These are phyloP conservation scores for Pisolithus marmoratus DNA, from an alignment of 768 basidiomycete genomes.

Conservation along the genomic window DNA sequence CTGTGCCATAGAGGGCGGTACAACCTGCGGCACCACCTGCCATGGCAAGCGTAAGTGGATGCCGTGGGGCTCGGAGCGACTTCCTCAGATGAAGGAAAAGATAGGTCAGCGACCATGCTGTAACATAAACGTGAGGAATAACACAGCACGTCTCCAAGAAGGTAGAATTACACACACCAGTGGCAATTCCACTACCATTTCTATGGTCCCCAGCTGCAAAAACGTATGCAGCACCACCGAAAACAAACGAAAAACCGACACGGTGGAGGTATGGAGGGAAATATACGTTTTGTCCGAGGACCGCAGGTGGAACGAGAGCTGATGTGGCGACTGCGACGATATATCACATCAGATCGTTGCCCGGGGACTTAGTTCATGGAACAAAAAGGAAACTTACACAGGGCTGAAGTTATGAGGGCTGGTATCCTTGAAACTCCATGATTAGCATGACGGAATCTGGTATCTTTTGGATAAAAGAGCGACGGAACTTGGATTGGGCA, in stretches of 20 bases:
- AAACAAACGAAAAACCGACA: slow-evolving; percentile 38
- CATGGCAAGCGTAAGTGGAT: slow-evolving; percentile 30
- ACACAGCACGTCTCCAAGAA: not conserved
- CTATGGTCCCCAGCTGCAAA: slow-evolving; percentile 31
- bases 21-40: slow-evolving; percentile 19
- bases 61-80: slow-evolving; percentile 26
- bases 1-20: slow-evolving; percentile 4
- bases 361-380: not conserved
- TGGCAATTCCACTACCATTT: slow-evolving; percentile 43
- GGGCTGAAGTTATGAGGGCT: slow-evolving; percentile 26
- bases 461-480: not conserved
- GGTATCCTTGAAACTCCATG: slow-evolving; percentile 18
- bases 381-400: slow-evolving; percentile 28
- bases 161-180: slow-evolving; percentile 9
- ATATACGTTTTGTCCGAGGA: slow-evolving; percentile 19
- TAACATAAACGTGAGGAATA: not conserved
- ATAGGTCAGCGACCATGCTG: too few species aligned
- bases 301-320: too few species aligned
- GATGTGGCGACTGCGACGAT: slow-evolving; percentile 30
- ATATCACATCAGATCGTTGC: not conserved
- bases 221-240: too few species aligned
- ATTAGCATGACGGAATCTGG: slow-evolving; percentile 10
- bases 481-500: slow-evolving; percentile 27
- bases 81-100: slow-evolving; percentile 34
- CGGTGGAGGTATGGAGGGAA: slow-evolving; percentile 39